Conservation (phyloP, 176 grass and related monocot species). For the Neostapfia colusana region DNA sequence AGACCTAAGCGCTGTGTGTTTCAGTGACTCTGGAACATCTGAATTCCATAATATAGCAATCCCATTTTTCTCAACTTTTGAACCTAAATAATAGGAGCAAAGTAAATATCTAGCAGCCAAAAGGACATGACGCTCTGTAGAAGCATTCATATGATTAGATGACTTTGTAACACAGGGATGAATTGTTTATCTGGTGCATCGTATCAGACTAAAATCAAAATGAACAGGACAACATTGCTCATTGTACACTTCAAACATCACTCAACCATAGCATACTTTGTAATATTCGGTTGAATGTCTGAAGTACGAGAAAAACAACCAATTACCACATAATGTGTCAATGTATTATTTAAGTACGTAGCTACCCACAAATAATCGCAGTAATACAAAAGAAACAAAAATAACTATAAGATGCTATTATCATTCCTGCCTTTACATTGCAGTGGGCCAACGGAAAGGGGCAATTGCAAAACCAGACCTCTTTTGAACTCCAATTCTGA, state of each 20-base stretch:
- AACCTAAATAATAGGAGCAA: conserved; percentile 12
- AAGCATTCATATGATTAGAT: background rate
- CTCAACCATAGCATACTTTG: background rate
- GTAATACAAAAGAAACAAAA: too few relatives aligned
- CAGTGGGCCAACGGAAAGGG: background rate
- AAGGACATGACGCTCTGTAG: background rate
- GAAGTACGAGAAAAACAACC: background rate
- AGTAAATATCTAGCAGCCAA: background rate
- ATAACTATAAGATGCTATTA: background rate
- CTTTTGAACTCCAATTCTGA: too few relatives aligned
- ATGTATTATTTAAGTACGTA: background rate
- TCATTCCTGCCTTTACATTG: background rate
- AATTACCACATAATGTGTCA: background rate
- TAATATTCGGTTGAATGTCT: conserved; percentile 1
- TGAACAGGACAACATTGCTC: background rate
- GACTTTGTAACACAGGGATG: background rate
- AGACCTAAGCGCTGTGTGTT: background rate
- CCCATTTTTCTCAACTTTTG: conserved; percentile 2
- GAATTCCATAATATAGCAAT: background rate
- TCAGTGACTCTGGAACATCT: background rate
- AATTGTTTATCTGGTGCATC: background rate
- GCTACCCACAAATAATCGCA: too few relatives aligned
- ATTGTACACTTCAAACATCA: background rate
- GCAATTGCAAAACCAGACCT: too few relatives aligned
- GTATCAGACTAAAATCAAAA: conserved; percentile 2